phyloP scores from a whole-genome alignment of 768 basidiomycete genomes.

The Suillus luteus region DNA sequence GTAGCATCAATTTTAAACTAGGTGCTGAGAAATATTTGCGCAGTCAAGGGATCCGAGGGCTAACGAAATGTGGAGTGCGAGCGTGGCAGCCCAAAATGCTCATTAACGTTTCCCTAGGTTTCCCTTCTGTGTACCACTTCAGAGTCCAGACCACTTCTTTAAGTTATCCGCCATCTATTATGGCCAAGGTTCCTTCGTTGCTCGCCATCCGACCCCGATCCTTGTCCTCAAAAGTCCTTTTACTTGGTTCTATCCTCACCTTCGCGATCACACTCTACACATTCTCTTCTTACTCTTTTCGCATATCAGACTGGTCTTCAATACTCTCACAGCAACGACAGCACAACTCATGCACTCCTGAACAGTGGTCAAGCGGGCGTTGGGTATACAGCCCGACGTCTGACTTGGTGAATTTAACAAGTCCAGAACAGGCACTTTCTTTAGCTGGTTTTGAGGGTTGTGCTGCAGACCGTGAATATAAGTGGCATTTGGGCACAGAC shows the following conservation, averaged over 20 bases:
- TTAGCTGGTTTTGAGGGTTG: constrained; percentile 65
- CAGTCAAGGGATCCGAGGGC: neutral
- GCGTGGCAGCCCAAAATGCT: constrained; percentile 1
- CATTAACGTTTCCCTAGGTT: no score
- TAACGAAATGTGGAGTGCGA: neutral
- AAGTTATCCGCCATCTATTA: constrained; percentile 11
- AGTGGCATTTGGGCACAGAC: constrained; percentile 65
- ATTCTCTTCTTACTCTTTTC: constrained; percentile 24
- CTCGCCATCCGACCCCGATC: constrained; percentile 24
- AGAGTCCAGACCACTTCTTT: neutral
- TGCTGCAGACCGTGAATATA: constrained; percentile 60
- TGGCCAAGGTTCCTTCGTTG: constrained; percentile 12
- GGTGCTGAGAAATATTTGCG: neutral
- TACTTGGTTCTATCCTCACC: constrained; percentile 29
- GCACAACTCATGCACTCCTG: constrained; percentile 35
- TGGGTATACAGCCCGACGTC: constrained; percentile 47
- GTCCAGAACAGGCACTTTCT: constrained; percentile 44
- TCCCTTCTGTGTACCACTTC: neutral
- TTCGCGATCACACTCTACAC: constrained; percentile 33
- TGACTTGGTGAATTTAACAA: constrained; percentile 37
- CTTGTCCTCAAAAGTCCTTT: constrained; percentile 26
- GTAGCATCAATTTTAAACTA: no score
- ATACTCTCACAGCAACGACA: constrained; percentile 29
- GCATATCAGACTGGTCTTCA: constrained; percentile 23
- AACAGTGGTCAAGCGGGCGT: constrained; percentile 36